Conservation (phyloP, 2,329 filamentous ascomycete genomes). For the Apiospora rasikravindrae region DNA sequence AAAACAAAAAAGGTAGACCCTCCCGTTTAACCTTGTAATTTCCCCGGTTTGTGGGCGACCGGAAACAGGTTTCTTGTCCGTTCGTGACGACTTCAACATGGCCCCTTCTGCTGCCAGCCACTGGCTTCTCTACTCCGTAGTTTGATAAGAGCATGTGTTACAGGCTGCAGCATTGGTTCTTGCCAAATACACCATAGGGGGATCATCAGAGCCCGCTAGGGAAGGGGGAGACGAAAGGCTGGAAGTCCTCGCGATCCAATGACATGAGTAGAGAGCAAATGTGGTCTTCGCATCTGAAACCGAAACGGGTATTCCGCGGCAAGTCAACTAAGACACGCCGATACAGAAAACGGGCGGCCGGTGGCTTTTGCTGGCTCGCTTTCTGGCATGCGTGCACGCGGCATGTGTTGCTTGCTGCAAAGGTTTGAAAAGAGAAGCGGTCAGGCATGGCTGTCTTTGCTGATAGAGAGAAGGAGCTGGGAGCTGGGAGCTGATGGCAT, state of each 20-base stretch:
- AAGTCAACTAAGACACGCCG: background rate
- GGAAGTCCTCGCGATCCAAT: background rate
- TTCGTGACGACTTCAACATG: background rate
- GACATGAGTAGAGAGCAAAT: background rate
- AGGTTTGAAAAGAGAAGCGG: background rate
- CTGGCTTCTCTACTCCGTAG: background rate
- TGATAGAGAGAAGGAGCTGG: background rate
- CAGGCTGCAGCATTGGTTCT: background rate
- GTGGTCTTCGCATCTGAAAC: slow-evolving; percentile 5
- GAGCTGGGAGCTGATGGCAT: background rate
- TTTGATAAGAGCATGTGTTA: background rate
- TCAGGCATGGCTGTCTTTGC: background rate
- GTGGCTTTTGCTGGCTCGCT: background rate
- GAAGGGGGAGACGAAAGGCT: background rate
- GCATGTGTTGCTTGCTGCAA: background rate
- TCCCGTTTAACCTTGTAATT: slow-evolving; percentile 5
- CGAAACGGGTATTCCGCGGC: slow-evolving; percentile 1
- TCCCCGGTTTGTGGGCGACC: slow-evolving; percentile 7
- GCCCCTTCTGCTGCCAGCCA: background rate
- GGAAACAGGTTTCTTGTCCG: background rate
- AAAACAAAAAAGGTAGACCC: background rate
- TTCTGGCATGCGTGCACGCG: background rate
- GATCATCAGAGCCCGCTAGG: background rate
- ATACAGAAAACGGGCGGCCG: slow-evolving; percentile 4
- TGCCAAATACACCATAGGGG: too few relatives aligned